Evolutionary conservation across 31 red algal genomes (phyloP).

Genomic region (Endocladia muricata): DNA sequence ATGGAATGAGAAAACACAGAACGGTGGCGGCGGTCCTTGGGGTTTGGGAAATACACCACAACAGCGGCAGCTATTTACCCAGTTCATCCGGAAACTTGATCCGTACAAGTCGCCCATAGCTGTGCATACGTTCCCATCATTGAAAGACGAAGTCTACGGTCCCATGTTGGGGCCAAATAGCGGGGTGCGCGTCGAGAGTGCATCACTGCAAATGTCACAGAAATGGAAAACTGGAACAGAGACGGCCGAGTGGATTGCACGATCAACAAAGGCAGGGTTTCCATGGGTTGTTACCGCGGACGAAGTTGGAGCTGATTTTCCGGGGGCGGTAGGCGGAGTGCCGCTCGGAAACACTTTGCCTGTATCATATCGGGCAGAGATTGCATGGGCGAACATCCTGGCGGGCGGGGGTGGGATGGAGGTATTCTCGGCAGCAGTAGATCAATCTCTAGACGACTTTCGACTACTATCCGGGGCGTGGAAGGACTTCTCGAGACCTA

Average conservation of each 20-base stretch:
- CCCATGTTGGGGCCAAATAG: slow-evolving; percentile 42
- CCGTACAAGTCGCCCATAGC: slow-evolving; percentile 50
- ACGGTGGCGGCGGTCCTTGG: slow-evolving; percentile 35
- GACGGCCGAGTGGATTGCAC: slow-evolving; percentile 33
- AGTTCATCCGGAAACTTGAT: slow-evolving; percentile 30
- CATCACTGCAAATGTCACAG: slow-evolving; percentile 34
- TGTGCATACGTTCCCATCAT: slow-evolving; percentile 51
- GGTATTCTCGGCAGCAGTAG: slow-evolving; percentile 24
- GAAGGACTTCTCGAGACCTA: slow-evolving; percentile 29
- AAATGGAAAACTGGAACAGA: slow-evolving; percentile 16
- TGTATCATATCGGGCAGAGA: slow-evolving; percentile 15
- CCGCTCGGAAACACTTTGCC: slow-evolving; percentile 19
- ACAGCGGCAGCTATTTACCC: slow-evolving; percentile 45
- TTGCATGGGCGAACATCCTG: slow-evolving; percentile 60
- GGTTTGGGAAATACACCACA: slow-evolving; percentile 30
- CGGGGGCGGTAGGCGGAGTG: slow-evolving; percentile 10
- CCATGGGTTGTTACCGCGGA: slow-evolving; percentile 59
- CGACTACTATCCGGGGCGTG: slow-evolving; percentile 34
- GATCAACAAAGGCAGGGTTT: slow-evolving; percentile 24
- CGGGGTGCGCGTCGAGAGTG: slow-evolving; percentile 26
- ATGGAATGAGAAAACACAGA: slow-evolving; percentile 4
- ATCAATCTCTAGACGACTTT: slow-evolving; percentile 54
- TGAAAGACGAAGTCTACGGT: slow-evolving; percentile 42
- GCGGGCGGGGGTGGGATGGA: slow-evolving; percentile 58
- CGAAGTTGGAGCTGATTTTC: slow-evolving; percentile 29